Percentiles rank a stretch among this genome's conserved stretches.
Conservation (phyloP, 1,139 yeast genomes). For the Martiniozyma asiatica region DNA sequence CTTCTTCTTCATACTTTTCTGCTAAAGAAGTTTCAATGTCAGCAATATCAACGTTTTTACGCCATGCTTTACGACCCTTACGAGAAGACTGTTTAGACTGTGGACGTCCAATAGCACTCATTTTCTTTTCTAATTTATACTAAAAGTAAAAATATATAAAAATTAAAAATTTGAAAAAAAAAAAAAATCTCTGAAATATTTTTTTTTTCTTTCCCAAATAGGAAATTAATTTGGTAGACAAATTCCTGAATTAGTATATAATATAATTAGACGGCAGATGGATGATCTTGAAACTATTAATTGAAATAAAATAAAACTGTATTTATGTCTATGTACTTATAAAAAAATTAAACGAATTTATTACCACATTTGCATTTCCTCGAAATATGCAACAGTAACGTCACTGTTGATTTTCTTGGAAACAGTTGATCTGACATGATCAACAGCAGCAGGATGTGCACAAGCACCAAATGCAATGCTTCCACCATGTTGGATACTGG, state of each 20-base stretch:
- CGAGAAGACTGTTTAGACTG: conserved; percentile 59
- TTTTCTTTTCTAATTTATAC: conserved; percentile 6
- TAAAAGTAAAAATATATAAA: too few species aligned
- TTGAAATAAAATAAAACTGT: too few species aligned
- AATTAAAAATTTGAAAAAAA: too few species aligned
- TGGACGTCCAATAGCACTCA: conserved; percentile 29
- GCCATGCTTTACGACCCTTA: conserved; percentile 92
- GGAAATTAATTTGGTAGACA: not conserved
- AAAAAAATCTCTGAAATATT: too few species aligned
- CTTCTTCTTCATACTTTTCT: conserved; percentile 53
- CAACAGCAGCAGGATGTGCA: conserved; percentile 40
- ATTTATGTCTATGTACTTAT: too few species aligned
- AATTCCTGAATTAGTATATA: too few species aligned
- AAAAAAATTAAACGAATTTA: too few species aligned
- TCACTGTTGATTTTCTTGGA: conserved; percentile 8
- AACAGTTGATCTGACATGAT: conserved; percentile 30
- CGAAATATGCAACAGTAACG: conserved; percentile 18
- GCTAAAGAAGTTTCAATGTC: conserved; percentile 68
- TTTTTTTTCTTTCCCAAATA: not conserved
- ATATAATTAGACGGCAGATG: too few species aligned
- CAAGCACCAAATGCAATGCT: conserved; percentile 36
- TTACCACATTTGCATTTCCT: conserved; percentile 23
- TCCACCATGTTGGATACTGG: conserved; percentile 27
- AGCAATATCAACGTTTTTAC: conserved; percentile 80
- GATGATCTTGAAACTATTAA: too few species aligned